Conservation (phyloP, 352 stramenopile genomes). For the Phytophthora europaea region DNA sequence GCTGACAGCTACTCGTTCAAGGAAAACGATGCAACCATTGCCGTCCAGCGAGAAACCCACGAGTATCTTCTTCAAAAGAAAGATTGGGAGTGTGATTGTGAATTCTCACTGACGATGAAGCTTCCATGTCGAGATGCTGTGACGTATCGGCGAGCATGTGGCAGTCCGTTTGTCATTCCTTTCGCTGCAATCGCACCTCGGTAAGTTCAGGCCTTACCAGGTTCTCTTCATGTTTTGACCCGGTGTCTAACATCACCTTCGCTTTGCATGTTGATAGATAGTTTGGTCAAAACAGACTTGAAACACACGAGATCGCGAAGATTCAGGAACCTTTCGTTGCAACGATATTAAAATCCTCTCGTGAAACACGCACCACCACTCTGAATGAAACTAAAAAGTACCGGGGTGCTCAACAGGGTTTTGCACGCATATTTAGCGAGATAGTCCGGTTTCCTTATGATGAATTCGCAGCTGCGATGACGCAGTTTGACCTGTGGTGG, state of each 20-base stretch:
- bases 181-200: slow-evolving; percentile 4
- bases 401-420: slow-evolving; percentile 12
- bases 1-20: slow-evolving; percentile 4
- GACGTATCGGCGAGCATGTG: slow-evolving; percentile 1
- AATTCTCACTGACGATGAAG: slow-evolving; percentile 13
- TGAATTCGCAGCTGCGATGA: slow-evolving; percentile 10
- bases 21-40: slow-evolving; percentile 1
- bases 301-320: background rate
- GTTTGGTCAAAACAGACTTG: slow-evolving; percentile 6
- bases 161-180: slow-evolving; percentile 12
- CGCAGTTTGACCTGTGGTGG: slow-evolving; percentile 17
- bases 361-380: too few species aligned
- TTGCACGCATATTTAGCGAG: slow-evolving; percentile 11
- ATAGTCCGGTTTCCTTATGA: slow-evolving; percentile 2
- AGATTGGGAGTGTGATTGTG: slow-evolving; percentile 13
- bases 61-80: slow-evolving; percentile 20
- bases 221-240: slow-evolving; percentile 3
- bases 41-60: background rate
- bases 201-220: slow-evolving; percentile 17
- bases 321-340: slow-evolving; percentile 9
- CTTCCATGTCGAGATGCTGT: slow-evolving; percentile 14
- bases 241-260: slow-evolving; percentile 13
- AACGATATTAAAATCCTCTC: slow-evolving; percentile 1
- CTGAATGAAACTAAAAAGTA: slow-evolving; percentile 18
- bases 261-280: slow-evolving; percentile 7